These are phyloP conservation scores for Pseudotsuga menziesii DNA, from an alignment of 75 land plant species.

Conservation along the genomic window DNA sequence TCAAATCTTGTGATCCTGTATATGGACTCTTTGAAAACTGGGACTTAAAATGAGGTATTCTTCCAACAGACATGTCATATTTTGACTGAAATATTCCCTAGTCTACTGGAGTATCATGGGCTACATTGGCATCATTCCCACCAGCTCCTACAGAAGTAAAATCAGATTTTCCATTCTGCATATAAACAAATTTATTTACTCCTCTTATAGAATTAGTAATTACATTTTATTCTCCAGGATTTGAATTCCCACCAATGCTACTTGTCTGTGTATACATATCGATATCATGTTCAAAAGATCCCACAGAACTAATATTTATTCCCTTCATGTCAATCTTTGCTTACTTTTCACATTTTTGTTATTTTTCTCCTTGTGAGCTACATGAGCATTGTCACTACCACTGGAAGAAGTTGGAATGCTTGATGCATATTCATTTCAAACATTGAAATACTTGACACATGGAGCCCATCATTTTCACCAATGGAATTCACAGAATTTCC, in stretches of 20 bases:
- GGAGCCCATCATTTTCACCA: background rate
- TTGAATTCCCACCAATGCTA: background rate
- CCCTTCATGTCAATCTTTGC: constrained; percentile 24
- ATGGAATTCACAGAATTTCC: background rate
- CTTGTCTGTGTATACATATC: background rate
- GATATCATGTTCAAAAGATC: background rate
- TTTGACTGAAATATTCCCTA: constrained; percentile 4
- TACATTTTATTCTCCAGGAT: background rate
- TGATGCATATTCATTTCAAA: background rate
- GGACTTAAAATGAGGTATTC: constrained; percentile 39
- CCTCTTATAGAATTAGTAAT: background rate
- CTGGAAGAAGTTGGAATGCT: background rate
- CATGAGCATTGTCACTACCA: background rate
- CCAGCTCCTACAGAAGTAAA: background rate
- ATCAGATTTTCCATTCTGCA: constrained; percentile 4
- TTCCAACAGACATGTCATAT: constrained; percentile 19
- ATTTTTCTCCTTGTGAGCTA: constrained; percentile 25
- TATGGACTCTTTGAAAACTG: constrained; percentile 39
- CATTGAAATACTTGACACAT: background rate
- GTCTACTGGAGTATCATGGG: constrained; percentile 9
- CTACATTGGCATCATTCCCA: background rate
- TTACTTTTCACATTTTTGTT: constrained; percentile 27
- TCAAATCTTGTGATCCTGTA: constrained; percentile 40
- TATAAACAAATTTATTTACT: too few relatives aligned
- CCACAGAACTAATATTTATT: background rate